A percentile compares a stretch with the other conserved stretches of the same genome.
Conservation (phyloP, 2,329 filamentous ascomycete genomes). For the Pestalotiopsis sp. region DNA sequence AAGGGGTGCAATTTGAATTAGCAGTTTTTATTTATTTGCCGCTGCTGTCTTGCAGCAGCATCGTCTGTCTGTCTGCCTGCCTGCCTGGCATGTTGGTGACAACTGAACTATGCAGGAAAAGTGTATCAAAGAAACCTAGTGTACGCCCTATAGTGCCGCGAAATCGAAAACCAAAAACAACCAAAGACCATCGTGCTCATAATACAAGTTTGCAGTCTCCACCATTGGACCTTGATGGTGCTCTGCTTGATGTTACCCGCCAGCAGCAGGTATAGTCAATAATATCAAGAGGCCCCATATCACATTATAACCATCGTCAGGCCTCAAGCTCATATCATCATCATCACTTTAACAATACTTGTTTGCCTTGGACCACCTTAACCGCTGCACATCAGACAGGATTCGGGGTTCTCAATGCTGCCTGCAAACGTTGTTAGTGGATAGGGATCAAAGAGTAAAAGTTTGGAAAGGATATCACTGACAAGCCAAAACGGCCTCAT, state of each 20-base stretch:
- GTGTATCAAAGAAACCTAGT: neutral
- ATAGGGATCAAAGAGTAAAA: neutral
- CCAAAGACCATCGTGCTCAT: neutral
- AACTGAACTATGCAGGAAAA: conserved; percentile 4
- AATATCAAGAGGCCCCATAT: conserved; percentile 7
- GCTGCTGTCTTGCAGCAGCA: neutral
- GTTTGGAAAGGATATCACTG: conserved; percentile 42
- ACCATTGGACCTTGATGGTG: neutral
- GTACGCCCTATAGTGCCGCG: neutral
- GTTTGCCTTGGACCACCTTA: conserved; percentile 43
- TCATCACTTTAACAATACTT: neutral
- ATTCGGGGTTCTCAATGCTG: conserved; percentile 96
- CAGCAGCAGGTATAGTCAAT: conserved; percentile 3
- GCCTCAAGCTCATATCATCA: conserved; percentile 12
- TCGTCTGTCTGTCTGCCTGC: neutral
- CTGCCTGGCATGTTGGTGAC: neutral
- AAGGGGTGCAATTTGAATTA: neutral
- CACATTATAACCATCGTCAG: conserved; percentile 12
- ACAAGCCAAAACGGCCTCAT: conserved; percentile 88
- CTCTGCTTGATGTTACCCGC: conserved; percentile 6
- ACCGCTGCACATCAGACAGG: conserved; percentile 97
- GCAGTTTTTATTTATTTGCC: neutral
- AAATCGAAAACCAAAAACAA: neutral
- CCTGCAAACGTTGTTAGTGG: conserved; percentile 49
- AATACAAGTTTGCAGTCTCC: conserved; percentile 8